Evolutionary conservation across 2,329 filamentous ascomycete genomes (phyloP).

Genomic region (Trichoderma guizhouense): DNA sequence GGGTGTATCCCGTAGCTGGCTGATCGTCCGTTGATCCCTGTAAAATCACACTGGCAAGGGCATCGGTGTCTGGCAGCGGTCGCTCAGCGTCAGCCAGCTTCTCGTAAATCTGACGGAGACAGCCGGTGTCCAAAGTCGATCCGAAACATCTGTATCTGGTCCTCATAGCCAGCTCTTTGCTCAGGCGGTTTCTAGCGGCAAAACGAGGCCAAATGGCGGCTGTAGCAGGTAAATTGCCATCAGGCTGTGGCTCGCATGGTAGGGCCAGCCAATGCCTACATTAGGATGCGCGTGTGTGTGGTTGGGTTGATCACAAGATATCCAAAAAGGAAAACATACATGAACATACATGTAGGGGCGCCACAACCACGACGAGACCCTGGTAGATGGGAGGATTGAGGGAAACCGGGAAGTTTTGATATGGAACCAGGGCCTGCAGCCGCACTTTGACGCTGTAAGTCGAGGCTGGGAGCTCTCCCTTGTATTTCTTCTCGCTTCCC

Average conservation of each 20-base stretch:
- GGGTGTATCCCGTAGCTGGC: not conserved
- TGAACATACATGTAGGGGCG: slow-evolving; percentile 7
- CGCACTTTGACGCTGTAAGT: slow-evolving; percentile 3
- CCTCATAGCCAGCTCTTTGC: not conserved
- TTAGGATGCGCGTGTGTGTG: slow-evolving; percentile 3
- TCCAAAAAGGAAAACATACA: slow-evolving; percentile 8
- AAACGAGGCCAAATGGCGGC: not conserved
- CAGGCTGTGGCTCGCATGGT: not conserved
- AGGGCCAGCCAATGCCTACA: not conserved
- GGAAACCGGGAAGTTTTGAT: slow-evolving; percentile 14
- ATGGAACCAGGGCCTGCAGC: slow-evolving; percentile 13
- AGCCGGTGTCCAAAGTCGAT: not conserved
- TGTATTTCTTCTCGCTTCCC: not conserved
- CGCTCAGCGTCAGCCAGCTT: slow-evolving; percentile 5
- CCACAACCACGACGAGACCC: slow-evolving; percentile 8
- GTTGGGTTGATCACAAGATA: slow-evolving; percentile 5
- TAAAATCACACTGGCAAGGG: not conserved
- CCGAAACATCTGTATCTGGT: not conserved
- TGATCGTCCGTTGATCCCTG: slow-evolving; percentile 12
- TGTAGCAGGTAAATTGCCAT: not conserved
- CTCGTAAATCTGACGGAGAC: not conserved
- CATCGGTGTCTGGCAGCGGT: not conserved
- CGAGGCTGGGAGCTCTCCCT: not conserved
- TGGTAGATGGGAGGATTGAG: slow-evolving; percentile 12
- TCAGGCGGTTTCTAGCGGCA: not conserved